Evolutionary conservation across 306 rosid species (phyloP).

Genomic region (Cajanus cajan): DNA sequence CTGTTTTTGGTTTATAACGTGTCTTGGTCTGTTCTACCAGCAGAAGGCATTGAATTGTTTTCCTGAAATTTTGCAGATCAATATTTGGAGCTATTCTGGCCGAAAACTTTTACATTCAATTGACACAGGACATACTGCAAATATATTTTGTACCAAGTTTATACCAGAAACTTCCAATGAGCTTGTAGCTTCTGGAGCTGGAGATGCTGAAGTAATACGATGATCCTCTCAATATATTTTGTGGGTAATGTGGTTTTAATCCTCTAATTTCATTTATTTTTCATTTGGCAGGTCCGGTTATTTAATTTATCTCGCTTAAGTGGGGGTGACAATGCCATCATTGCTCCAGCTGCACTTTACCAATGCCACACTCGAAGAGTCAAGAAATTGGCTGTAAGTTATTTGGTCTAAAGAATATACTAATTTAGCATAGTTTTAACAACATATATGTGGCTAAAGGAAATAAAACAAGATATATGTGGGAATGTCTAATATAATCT

Average conservation of each 20-base stretch:
- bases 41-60: conserved; percentile 21
- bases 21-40: background rate
- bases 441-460: background rate
- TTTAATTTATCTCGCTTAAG: conserved; percentile 68
- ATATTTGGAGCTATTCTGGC: conserved; percentile 80
- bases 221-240: conserved; percentile 1
- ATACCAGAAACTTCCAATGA: conserved; percentile 96
- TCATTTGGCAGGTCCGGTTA: conserved; percentile 74
- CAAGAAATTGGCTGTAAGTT: conserved; percentile 94
- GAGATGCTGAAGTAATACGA: conserved; percentile 86
- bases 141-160: conserved; percentile 93
- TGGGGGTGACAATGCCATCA: conserved; percentile 58
- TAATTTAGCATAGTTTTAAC: conserved; percentile 24
- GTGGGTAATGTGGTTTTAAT: conserved; percentile 1
- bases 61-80: conserved; percentile 60
- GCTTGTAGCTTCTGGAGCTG: conserved; percentile 97
- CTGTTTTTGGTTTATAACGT: background rate
- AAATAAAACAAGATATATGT: background rate
- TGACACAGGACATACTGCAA: conserved; percentile 89
- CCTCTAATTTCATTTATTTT: conserved; percentile 19
- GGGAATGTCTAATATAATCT: background rate
- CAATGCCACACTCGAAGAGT: conserved; percentile 93
- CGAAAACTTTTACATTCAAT: conserved; percentile 75
- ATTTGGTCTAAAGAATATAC: conserved; percentile 16
- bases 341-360: conserved; percentile 66